Base-by-base conservation (phyloP, 768 basidiomycete genomes). In the Fomitopsis pulvina region DNA sequence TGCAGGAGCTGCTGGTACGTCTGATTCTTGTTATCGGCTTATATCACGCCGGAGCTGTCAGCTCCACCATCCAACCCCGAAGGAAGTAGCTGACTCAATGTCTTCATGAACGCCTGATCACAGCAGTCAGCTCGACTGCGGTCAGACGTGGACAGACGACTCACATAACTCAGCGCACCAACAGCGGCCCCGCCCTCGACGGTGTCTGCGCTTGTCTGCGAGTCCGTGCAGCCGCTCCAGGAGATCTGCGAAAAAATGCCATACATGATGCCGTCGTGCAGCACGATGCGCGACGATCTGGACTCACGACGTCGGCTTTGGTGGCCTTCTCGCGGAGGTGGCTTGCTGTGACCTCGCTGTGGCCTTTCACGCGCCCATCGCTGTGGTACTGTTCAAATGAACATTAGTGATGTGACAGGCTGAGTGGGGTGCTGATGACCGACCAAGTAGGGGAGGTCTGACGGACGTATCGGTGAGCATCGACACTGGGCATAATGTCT, bases 151-250 rank as follows among this genome's bases (percentile, higher is more conserved):
- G 41, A 22, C 7, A n/a, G 10, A 26, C 5, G 2, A 72, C 81
- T 50, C 60, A 87, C 86, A 62, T 70, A 85, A 66, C 83, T 87
- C 87, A 90, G 90, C 10, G 88, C 87, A 37, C 87, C 88, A 10
- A 87, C 86, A 7, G 78, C 83, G 32, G 73, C 63, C 2, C 85
- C 86, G 16, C 76, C 75, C 61, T 89, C 86, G 42, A 77, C 68
- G 0, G 88, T 79, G 62, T 91, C 87, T 20, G 87, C 88, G 56
- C 87, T 89, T 18, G 88, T 91, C 63, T 91, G 87, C 2, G 82
- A 78, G 60, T 91, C 87, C 59, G 88, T 88, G 62, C 87, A 91
- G 5, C 87, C 87, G 62, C 84, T 85, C 80, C 82, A 90, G 5
- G 86, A 87, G 27, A 90, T 88, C 87, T 90, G 26, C 29, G 47